phyloP scores from a whole-genome alignment of 768 basidiomycete genomes.

The Clitopilus passeckerianus region DNA sequence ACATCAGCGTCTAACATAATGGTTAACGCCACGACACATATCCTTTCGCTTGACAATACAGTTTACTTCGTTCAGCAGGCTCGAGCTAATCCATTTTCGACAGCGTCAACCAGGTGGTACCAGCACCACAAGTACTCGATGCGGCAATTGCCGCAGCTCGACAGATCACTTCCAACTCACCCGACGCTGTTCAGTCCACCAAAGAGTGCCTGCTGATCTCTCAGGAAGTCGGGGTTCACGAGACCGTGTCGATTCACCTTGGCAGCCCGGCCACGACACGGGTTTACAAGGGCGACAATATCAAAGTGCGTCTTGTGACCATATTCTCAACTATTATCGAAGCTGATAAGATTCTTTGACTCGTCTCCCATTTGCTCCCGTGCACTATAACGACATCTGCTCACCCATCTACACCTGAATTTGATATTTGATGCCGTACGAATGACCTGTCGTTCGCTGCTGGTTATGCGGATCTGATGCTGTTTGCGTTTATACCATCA shows the following conservation, averaged over 20 bases:
- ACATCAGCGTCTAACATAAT: neutral
- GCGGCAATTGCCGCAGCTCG: constrained; percentile 60
- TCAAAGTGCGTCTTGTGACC: constrained; percentile 45
- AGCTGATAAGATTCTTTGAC: constrained; percentile 2
- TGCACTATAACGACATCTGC: neutral
- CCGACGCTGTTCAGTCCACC: constrained; percentile 74
- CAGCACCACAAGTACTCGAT: constrained; percentile 45
- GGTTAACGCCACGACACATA: neutral
- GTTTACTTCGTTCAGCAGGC: constrained; percentile 3
- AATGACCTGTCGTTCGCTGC: neutral
- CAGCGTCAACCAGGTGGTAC: constrained; percentile 72
- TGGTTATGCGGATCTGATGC: neutral
- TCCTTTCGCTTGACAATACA: neutral
- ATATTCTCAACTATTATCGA: neutral
- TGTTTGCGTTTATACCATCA: constrained; percentile 4
- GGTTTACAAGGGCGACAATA: constrained; percentile 59
- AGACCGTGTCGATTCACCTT: constrained; percentile 41
- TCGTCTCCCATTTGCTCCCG: neutral
- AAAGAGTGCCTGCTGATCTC: constrained; percentile 64
- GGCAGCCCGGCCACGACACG: constrained; percentile 44
- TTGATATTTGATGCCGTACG: neutral
- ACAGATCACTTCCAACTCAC: constrained; percentile 60
- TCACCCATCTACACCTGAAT: neutral
- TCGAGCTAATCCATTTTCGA: constrained; percentile 3
- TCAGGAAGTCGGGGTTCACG: constrained; percentile 46